phyloP scores from a whole-genome alignment of 2,329 filamentous ascomycete genomes.

The Mycosphaerella sp. region DNA sequence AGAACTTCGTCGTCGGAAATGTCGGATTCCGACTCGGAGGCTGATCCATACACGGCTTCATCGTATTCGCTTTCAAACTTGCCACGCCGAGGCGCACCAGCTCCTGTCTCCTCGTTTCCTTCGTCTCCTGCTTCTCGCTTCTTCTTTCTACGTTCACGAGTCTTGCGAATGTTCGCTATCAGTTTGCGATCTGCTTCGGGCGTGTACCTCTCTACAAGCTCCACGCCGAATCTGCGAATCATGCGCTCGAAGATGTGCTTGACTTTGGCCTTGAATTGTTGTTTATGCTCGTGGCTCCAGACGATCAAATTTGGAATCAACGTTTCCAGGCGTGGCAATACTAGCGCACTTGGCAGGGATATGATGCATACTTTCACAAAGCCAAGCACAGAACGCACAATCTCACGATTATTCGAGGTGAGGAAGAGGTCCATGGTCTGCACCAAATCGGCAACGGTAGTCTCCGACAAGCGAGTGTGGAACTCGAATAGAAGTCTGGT shows the following conservation, averaged over 20 bases:
- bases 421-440: conserved; percentile 95
- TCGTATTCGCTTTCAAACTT: conserved; percentile 91
- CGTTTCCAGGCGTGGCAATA: conserved; percentile 67
- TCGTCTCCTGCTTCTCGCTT: conserved; percentile 66
- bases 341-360: conserved; percentile 68
- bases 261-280: conserved; percentile 92
- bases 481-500: conserved; percentile 93
- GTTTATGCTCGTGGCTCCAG: conserved; percentile 98
- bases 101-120: conserved; percentile 48
- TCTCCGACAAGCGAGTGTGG: conserved; percentile 59
- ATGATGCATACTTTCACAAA: conserved; percentile 97
- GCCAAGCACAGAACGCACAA: conserved; percentile 86
- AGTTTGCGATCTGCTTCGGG: conserved; percentile 85
- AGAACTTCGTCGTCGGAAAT: conserved; percentile 56
- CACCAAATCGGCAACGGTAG: conserved; percentile 74
- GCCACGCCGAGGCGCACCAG: conserved; percentile 42
- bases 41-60: conserved; percentile 77
- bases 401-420: conserved; percentile 92
- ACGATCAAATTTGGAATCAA: conserved; percentile 86
- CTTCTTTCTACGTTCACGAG: conserved; percentile 81
- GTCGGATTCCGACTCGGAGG: conserved; percentile 50
- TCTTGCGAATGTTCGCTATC: conserved; percentile 90
- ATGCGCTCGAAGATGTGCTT: conserved; percentile 97
- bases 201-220: conserved; percentile 69
- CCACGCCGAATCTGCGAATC: conserved; percentile 82